phyloP scores from a whole-genome alignment of 192 early-diverging fungal genomes.

The Chytriomyces confervae region DNA sequence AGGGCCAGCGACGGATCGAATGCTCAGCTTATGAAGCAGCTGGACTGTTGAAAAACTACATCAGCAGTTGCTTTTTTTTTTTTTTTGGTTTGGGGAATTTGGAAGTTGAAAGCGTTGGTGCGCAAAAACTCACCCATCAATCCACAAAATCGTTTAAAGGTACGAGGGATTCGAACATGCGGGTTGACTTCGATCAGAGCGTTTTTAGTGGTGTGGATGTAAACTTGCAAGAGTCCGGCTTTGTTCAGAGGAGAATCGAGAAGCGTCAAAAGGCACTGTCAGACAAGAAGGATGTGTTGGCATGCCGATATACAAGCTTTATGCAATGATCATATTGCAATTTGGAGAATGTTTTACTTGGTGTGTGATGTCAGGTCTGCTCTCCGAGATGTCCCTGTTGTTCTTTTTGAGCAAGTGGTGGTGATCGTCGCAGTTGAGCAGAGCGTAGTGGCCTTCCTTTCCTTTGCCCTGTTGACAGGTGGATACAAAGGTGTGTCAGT shows the following conservation, averaged over 20 bases:
- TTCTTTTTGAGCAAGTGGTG: constrained; percentile 85
- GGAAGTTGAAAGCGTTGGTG: not conserved
- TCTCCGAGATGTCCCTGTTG: constrained; percentile 75
- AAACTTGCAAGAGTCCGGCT: constrained; percentile 97
- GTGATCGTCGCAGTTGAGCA: constrained; percentile 98
- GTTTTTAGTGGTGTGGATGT: constrained; percentile 92
- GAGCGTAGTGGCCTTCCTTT: constrained; percentile 76
- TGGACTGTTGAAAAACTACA: constrained; percentile 68
- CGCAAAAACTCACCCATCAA: constrained; percentile 77
- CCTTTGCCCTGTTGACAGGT: constrained; percentile 44
- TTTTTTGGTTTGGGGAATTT: not conserved
- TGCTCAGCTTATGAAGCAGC: constrained; percentile 95
- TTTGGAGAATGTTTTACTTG: constrained; percentile 62
- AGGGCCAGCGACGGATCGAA: constrained; percentile 87
- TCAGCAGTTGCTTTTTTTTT: not conserved
- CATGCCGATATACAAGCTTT: not conserved
- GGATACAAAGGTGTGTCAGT: not conserved
- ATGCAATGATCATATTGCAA: not conserved
- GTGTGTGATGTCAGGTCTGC: constrained; percentile 91
- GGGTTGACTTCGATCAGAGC: constrained; percentile 99
- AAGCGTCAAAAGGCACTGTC: constrained; percentile 88
- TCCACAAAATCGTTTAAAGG: constrained; percentile 98
- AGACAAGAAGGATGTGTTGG: not conserved
- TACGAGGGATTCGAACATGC: constrained; percentile 97
- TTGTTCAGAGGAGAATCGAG: constrained; percentile 99